Percentiles rank a stretch among this genome's conserved stretches.
Evolutionary conservation across 2,329 filamentous ascomycete species (phyloP).

Genomic region (Parascedosporium putredinis): DNA sequence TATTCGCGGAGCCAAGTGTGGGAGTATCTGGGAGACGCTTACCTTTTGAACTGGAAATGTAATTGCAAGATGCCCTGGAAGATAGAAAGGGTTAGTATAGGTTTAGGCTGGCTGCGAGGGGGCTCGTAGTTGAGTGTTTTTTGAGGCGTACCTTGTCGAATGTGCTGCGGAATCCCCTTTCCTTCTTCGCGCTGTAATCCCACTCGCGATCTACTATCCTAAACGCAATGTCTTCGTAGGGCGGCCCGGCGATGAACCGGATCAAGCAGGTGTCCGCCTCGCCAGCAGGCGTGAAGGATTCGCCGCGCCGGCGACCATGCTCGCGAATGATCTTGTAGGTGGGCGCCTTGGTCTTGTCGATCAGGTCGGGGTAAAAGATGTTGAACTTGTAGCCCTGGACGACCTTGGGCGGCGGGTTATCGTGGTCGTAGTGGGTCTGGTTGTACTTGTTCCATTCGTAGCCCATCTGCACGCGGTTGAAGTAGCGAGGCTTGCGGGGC

Average conservation of each 20-base stretch:
- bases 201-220: slow-evolving; percentile 97
- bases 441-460: slow-evolving; percentile 99
- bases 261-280: slow-evolving; percentile 97
- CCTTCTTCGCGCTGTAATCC: slow-evolving; percentile 94
- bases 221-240: slow-evolving; percentile 95
- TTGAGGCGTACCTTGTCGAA: slow-evolving; percentile 73
- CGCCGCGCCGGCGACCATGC: slow-evolving; percentile 75
- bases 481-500: slow-evolving; percentile 88
- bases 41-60: slow-evolving; percentile 99
- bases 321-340: slow-evolving; percentile 95
- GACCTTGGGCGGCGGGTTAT: slow-evolving; percentile 94
- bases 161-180: slow-evolving; percentile 88
- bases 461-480: slow-evolving; percentile 97
- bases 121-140: too few species aligned
- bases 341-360: slow-evolving; percentile 88
- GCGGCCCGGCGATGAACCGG: slow-evolving; percentile 86
- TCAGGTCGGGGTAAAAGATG: slow-evolving; percentile 95
- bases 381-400: slow-evolving; percentile 99
- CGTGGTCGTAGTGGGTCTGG: slow-evolving; percentile 97
- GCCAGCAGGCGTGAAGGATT: slow-evolving; percentile 86
- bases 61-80: slow-evolving; percentile 81
- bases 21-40: slow-evolving; percentile 15
- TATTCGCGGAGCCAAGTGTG: too few species aligned
- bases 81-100: slow-evolving; percentile 11
- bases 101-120: neutral